Base-by-base conservation (phyloP, 1,284 basidiomycete species). In the Boletus sp. region DNA sequence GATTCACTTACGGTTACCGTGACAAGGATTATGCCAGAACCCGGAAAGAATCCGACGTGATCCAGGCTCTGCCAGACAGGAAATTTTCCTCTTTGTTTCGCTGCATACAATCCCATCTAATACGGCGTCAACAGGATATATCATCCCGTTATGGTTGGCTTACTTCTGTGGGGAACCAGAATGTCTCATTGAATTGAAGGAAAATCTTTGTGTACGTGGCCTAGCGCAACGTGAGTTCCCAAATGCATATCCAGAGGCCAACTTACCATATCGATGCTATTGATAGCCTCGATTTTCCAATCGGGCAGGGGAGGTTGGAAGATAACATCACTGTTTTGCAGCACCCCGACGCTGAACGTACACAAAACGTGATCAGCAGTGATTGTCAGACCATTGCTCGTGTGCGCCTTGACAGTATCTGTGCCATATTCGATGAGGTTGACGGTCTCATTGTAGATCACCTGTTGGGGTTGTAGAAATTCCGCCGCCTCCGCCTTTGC, bases 31-130 rank as follows among this genome's bases (percentile, higher is more conserved):
- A 86, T 74, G 2, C 79, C 75, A 3, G 79, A 81, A 2, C 76
- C 80, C 5, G 80, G 81, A 46, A 84, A 71, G 63, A 83, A 84
- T 22, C 70, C 67, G 0, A 69, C 52, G 41, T 81, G 73, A 58
- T 87, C 83, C 41, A 88, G 68, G 55, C 76, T 79, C 58, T 87
- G 84, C 84, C 84, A 88, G 9, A 85, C 73, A 0, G 81, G 77
- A 66, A 84, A 86, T 12, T 75, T 70, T 6, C 84, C 84, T 14
- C 82, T 77, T 51, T 79, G 72, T 17, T 70, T 62, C 51, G 81
- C 81, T 6, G 84, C 84, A 57, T 84, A 86, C 10, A 87, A 61
- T 7, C 70, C 79, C 67, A 80, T 77, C 81, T 85, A 50, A 12
- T 26, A n/a, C n/a, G 14, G 14, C 14, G 6, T 30, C 5, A 4